Evolutionary conservation across 345 rosid genomes (phyloP).

Genomic region (Garcia nutans): DNA sequence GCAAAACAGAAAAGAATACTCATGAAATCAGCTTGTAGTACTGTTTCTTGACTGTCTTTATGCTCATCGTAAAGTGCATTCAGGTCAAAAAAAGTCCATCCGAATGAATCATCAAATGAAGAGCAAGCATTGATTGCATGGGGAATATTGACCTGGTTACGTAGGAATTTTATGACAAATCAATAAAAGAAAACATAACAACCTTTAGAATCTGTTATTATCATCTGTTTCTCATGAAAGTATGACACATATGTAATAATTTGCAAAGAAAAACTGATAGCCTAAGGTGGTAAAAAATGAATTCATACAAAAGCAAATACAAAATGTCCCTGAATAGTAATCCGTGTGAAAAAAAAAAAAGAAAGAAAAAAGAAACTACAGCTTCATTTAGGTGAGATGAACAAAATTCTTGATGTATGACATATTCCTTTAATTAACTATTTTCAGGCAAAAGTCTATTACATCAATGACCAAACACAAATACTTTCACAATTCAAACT

Average conservation of each 20-base stretch:
- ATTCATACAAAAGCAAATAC: too few species aligned
- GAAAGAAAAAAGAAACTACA: not conserved
- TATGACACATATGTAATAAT: too few species aligned
- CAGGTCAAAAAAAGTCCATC: slow-evolving; percentile 60
- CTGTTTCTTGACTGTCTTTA: slow-evolving; percentile 33
- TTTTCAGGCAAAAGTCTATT: too few species aligned
- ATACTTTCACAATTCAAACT: too few species aligned
- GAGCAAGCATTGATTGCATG: slow-evolving; percentile 50
- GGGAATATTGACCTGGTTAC: slow-evolving; percentile 46
- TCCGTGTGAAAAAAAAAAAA: too few species aligned
- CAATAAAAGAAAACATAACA: not conserved
- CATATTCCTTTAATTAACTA: too few species aligned
- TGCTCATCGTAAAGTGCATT: slow-evolving; percentile 48
- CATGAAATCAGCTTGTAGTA: slow-evolving; percentile 54
- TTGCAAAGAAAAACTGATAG: not conserved
- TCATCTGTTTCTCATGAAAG: not conserved
- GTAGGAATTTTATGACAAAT: not conserved
- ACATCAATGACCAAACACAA: too few species aligned
- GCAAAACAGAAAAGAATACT: slow-evolving; percentile 13
- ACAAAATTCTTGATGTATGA: too few species aligned
- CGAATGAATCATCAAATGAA: slow-evolving; percentile 42
- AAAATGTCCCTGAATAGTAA: too few species aligned
- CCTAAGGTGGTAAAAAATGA: not conserved
- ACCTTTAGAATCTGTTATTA: not conserved
- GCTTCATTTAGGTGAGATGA: not conserved